A percentile compares a stretch with the other conserved stretches of the same genome.
These are phyloP conservation scores for Aspergillus sclerotiicarbonarius DNA, from an alignment of 495 filamentous ascomycete species.

Conservation along the genomic window DNA sequence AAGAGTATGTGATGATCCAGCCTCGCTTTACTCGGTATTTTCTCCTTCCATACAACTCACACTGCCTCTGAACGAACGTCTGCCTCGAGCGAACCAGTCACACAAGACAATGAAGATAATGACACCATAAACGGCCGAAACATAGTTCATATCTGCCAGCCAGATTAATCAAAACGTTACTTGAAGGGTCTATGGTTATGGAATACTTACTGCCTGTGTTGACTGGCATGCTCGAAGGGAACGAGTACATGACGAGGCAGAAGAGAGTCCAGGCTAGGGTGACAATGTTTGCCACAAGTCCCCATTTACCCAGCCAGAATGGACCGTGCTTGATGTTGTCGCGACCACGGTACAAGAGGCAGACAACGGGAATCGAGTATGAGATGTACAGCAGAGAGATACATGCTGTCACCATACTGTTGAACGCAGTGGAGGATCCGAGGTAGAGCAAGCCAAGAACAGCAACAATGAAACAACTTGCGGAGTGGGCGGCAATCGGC, in stretches of 20 bases:
- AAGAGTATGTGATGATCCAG: background rate
- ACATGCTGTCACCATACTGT: slow-evolving; percentile 53
- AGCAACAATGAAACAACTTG: slow-evolving; percentile 48
- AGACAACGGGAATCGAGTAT: slow-evolving; percentile 47
- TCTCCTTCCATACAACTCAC: slow-evolving; percentile 20
- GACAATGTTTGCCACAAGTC: slow-evolving; percentile 44
- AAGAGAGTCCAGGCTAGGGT: slow-evolving; percentile 51
- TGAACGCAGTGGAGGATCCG: slow-evolving; percentile 53
- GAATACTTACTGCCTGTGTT: slow-evolving; percentile 26
- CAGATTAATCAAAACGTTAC: background rate
- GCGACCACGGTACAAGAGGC: slow-evolving; percentile 50
- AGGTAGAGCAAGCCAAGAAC: slow-evolving; percentile 55
- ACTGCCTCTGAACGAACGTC: slow-evolving; percentile 35
- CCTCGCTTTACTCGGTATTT: background rate
- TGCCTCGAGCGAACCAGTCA: slow-evolving; percentile 49
- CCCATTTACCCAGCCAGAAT: slow-evolving; percentile 41
- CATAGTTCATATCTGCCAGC: slow-evolving; percentile 54
- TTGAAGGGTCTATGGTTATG: background rate
- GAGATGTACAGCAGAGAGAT: slow-evolving; percentile 53
- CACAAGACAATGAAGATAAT: slow-evolving; percentile 39
- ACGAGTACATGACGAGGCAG: slow-evolving; percentile 54
- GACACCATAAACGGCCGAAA: slow-evolving; percentile 50
- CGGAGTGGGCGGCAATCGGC: slow-evolving; percentile 51
- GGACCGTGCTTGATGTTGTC: slow-evolving; percentile 51
- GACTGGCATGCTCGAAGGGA: slow-evolving; percentile 40